phyloP scores from a whole-genome alignment of 2,329 filamentous ascomycete species.

The Cladophialophora carrionii region DNA sequence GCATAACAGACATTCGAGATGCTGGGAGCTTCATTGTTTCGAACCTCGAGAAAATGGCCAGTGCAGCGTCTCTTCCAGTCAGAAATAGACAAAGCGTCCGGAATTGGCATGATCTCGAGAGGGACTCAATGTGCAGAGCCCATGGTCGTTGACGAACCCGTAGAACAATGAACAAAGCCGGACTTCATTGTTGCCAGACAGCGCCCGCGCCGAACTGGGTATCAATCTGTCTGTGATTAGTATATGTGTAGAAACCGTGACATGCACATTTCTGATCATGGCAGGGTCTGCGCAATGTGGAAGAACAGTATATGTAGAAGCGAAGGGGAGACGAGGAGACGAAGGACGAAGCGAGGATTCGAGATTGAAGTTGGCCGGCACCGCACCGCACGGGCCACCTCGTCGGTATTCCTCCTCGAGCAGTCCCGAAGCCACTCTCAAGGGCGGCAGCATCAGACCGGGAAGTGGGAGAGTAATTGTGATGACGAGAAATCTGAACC shows the following conservation, averaged over 20 bases:
- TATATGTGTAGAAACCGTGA: not conserved
- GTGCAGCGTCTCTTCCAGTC: not conserved
- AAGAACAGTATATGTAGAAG: not conserved
- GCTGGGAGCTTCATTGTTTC: not conserved
- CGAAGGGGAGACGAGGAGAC: not conserved
- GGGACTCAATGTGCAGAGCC: not conserved
- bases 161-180: not conserved
- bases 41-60: not conserved
- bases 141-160: not conserved
- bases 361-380: not conserved
- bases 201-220: not conserved
- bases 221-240: not conserved
- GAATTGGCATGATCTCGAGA: not conserved
- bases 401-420: too few relatives aligned
- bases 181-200: not conserved
- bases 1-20: not conserved
- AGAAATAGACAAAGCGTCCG: conserved; percentile 1
- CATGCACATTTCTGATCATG: not conserved
- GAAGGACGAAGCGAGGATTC: not conserved
- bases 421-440: too few relatives aligned
- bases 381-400: not conserved
- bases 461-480: too few relatives aligned
- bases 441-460: too few relatives aligned
- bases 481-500: too few relatives aligned
- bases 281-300: not conserved